Evolutionary conservation across 2,329 filamentous ascomycete genomes (phyloP), one percentile per base, ranked within the genome.

Genomic region (Clarireedia hainanense): DNA sequence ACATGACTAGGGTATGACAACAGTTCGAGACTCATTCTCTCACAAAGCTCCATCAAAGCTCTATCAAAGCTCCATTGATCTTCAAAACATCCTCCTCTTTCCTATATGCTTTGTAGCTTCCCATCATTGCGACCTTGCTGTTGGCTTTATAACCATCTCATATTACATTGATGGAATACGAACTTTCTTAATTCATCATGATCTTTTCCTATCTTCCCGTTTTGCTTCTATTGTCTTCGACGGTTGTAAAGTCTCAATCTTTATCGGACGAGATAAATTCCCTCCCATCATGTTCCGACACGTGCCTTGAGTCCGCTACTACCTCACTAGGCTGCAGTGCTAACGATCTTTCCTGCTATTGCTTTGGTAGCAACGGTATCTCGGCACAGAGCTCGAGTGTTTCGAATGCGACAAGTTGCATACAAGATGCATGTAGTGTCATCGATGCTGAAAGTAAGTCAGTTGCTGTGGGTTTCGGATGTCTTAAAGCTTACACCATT

Each of bases 361-460:
- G 54, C 30, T 34, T 14, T 20, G 27, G 40, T 17, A 37, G 39
- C 24, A 46, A 30, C 20, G 54, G 52, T 12, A 55, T 12, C n/a
- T 36, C 54, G 9, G 17, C 10, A 27, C 47, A 39, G 24, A 24
- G 40, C 48, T 27, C 42, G 4, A 52, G 20, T 27, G 27, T 57
- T 47, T 42, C 50, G 3, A 53, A 14, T 57, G 27, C 50, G n/a
- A 42, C 45, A 14, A 45, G 36, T 43, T 57, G 55, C 51, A 54
- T 57, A 17, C 50, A 57, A 27, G 24, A 54, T 17, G 20, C 55
- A 30, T 57, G 50, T 37, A 49, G 55, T 54, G 10, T 45, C 4
- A 36, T 53, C 27, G 50, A 57, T 42, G 45, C 50, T 34, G 42
- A 26, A n/a, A 34, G 55, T 54, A 42, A 47, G 50, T 48, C 6